These are phyloP conservation scores for Xylaria sp. DNA, from an alignment of 2,329 filamentous ascomycete species.

Conservation along the genomic window DNA sequence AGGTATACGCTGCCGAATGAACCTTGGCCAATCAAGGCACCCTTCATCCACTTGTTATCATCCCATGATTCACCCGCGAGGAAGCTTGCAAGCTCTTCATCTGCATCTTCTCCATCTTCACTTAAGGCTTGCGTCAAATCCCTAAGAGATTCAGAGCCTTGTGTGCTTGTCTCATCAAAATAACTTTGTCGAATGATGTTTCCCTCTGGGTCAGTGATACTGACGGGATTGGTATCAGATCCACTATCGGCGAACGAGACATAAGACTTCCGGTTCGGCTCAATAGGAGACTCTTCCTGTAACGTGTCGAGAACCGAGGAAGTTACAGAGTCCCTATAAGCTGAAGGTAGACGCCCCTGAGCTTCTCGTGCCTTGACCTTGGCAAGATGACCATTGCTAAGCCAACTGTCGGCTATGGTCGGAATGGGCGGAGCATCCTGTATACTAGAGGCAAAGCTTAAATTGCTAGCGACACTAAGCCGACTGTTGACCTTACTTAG, in stretches of 20 bases:
- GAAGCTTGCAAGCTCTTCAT: conserved; percentile 90
- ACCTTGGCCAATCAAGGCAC: conserved; percentile 93
- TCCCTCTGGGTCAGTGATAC: conserved; percentile 79
- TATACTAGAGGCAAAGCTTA: conserved; percentile 91
- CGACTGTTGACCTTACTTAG: conserved; percentile 93
- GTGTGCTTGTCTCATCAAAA: conserved; percentile 82
- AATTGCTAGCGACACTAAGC: conserved; percentile 91
- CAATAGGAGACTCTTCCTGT: conserved; percentile 87
- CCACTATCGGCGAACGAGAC: conserved; percentile 85
- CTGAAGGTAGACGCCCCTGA: conserved; percentile 62
- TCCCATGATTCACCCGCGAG: conserved; percentile 93
- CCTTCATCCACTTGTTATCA: conserved; percentile 99
- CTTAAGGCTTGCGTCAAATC: conserved; percentile 87
- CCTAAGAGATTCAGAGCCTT: conserved; percentile 78
- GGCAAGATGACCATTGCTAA: conserved; percentile 69
- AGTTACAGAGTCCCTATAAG: conserved; percentile 86
- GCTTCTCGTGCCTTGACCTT: conserved; percentile 60
- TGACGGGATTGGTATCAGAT: conserved; percentile 76
- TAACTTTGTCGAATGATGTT: conserved; percentile 79
- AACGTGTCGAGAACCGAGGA: conserved; percentile 90
- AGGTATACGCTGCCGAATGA: conserved; percentile 97
- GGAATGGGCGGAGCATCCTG: conserved; percentile 95
- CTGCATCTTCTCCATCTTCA: conserved; percentile 90
- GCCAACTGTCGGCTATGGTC: conserved; percentile 93
- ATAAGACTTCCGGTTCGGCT: conserved; percentile 93